Conservation (phyloP, 2,329 filamentous ascomycete genomes). For the Cylindrodendrum hubeiense region DNA sequence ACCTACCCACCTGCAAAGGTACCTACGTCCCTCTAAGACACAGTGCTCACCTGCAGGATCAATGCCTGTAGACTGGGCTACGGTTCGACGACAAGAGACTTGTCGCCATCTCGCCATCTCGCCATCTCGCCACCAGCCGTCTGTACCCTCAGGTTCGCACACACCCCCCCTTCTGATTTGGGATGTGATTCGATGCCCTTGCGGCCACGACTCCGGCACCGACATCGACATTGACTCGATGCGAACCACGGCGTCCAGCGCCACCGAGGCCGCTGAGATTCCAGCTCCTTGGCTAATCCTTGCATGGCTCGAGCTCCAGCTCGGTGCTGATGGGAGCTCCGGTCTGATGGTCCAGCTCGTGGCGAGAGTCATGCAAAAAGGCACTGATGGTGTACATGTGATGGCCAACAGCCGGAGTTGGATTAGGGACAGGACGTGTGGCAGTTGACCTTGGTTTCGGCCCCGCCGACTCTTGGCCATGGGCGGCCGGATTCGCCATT, state of each 20-base stretch:
- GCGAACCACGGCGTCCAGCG: conserved; percentile 36
- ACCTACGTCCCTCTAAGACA: conserved; percentile 8
- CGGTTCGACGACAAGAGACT: not conserved
- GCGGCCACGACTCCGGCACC: conserved; percentile 31
- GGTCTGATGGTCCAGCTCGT: conserved; percentile 39
- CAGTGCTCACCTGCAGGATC: conserved; percentile 18
- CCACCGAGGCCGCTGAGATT: conserved; percentile 35
- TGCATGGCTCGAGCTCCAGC: conserved; percentile 36
- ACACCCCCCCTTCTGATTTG: conserved; percentile 19
- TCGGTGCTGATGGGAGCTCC: conserved; percentile 29
- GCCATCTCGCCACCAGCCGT: conserved; percentile 21
- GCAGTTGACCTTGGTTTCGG: conserved; percentile 47
- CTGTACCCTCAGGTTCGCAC: conserved; percentile 5
- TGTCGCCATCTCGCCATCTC: conserved; percentile 18
- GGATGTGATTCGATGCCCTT: conserved; percentile 29
- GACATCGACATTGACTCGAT: conserved; percentile 34
- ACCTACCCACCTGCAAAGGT: conserved; percentile 15
- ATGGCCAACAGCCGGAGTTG: conserved; percentile 45
- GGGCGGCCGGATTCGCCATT: conserved; percentile 17
- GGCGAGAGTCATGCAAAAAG: conserved; percentile 43
- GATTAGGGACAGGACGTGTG: conserved; percentile 42
- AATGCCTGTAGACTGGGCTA: not conserved
- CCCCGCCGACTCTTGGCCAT: conserved; percentile 40
- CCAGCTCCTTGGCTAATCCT: conserved; percentile 32
- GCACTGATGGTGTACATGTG: conserved; percentile 42